Base-by-base conservation (phyloP, 2,329 filamentous ascomycete species). In the Scleromitrula shiraiana region DNA sequence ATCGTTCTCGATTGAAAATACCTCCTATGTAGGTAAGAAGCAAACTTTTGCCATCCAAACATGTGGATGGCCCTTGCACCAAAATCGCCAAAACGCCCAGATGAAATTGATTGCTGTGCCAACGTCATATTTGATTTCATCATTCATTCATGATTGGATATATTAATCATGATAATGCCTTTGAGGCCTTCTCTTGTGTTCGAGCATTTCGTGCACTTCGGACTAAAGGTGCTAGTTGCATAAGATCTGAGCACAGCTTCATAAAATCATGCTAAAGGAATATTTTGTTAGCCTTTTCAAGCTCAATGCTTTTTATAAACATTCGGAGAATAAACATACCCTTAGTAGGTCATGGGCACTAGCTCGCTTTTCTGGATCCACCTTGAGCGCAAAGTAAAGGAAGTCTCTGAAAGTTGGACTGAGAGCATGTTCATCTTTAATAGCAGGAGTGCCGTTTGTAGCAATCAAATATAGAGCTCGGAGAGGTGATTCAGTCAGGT, bases 361-460 rank as follows among this genome's bases (percentile, higher is more conserved):
- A 32, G 90, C 90, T 68, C 93, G 77, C 79, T 95, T 95, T 70
- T 97, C 93, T 1, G 93, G 91, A 63, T 97, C 93, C 5, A 98
- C 93, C 73, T 94, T 95, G 46, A 98, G 75, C 5, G 93, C 91
- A 67, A 95, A 89, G 61, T 86, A 82, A 54, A 98, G 71, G 67
- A 97, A 98, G 66, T 97, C 90, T 53, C 82, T 80, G 73, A 98
- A 96, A 3, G 91, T 78, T 0, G 79, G 72, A 8, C 86, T 87
- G 42, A 97, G 68, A 40, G 84, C 82, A 49, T 90, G 80, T 67
- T 95, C 88, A 55, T 96, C 89, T 70, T 97, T 97, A 69, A 98
- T 95, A 45, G 83, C 76, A 2, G 93, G 93, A 14, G 93, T 97
- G 40, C 93, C 93, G 63, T 95, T 95, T 27, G 93, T 97, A 46